These are phyloP conservation scores for Beauveria medogensis DNA, from an alignment of 2,329 filamentous ascomycete species.

Conservation along the genomic window DNA sequence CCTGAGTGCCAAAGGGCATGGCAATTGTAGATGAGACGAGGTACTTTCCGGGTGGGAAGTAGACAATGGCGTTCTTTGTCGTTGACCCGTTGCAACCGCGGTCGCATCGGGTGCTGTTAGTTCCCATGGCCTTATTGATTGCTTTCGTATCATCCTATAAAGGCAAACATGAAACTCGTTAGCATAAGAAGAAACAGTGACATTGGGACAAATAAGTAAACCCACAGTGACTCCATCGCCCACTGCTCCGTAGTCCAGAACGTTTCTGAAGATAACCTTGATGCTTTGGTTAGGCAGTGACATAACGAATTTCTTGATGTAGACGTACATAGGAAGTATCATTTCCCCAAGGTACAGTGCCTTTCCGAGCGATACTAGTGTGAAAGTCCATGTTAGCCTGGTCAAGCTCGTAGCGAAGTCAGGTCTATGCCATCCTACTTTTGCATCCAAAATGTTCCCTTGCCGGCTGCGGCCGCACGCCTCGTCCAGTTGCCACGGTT, in stretches of 20 bases:
- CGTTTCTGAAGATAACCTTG: background rate
- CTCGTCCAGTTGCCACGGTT: background rate
- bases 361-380: conserved; percentile 13
- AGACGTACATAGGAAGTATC: conserved; percentile 9
- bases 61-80: background rate
- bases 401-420: background rate
- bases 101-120: background rate
- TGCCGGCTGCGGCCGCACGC: background rate
- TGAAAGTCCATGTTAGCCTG: background rate
- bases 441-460: conserved; percentile 18
- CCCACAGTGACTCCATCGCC: background rate
- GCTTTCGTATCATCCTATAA: conserved; percentile 26
- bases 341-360: conserved; percentile 18
- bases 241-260: background rate
- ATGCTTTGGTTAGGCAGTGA: background rate
- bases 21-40: background rate
- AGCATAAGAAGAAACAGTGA: background rate
- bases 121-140: conserved; percentile 23
- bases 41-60: conserved; percentile 18
- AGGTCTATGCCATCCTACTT: background rate
- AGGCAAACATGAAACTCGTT: background rate
- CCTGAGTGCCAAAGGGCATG: background rate
- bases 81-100: background rate
- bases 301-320: background rate
- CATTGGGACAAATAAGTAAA: background rate